Evolutionary conservation across 345 rosid species (phyloP).

Genomic region (Litchi chinensis): DNA sequence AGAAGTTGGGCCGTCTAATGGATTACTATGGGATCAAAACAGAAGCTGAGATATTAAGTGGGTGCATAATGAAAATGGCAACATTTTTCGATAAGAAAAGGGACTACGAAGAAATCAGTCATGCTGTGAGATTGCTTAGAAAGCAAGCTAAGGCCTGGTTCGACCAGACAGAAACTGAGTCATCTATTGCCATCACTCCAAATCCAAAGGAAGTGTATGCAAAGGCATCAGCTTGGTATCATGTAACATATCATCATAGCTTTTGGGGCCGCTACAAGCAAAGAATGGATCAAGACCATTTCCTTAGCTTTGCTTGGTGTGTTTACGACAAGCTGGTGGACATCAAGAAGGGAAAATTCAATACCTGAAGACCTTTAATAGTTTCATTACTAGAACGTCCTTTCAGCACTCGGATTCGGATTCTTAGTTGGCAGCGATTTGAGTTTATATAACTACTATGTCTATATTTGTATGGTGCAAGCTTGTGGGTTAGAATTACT

Average conservation of each 20-base stretch:
- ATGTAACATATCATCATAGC: conserved; percentile 46
- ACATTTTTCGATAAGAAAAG: conserved; percentile 40
- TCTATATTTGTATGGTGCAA: too few species aligned
- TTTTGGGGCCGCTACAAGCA: conserved; percentile 40
- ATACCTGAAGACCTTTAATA: neutral
- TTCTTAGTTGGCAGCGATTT: conserved; percentile 11
- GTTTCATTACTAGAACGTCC: neutral
- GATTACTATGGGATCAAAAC: conserved; percentile 48
- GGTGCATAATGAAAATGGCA: conserved; percentile 39
- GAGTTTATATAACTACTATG: neutral
- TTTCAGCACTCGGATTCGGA: neutral
- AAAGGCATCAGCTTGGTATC: conserved; percentile 56
- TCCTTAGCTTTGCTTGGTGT: conserved; percentile 52
- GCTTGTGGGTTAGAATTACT: neutral
- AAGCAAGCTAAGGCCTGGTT: conserved; percentile 56
- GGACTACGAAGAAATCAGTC: conserved; percentile 40
- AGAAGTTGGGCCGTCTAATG: conserved; percentile 43
- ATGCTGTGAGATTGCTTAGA: conserved; percentile 36
- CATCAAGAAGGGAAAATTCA: conserved; percentile 26
- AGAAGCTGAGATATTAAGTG: conserved; percentile 51
- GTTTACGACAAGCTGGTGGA: conserved; percentile 37
- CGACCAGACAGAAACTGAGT: conserved; percentile 25
- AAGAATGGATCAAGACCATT: conserved; percentile 42
- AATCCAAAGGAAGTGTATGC: conserved; percentile 26
- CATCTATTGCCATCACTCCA: conserved; percentile 9